Evolutionary conservation across 768 basidiomycete genomes (phyloP), one percentile per base, ranked within the genome.

Genomic region (Agrocybe pediades): DNA sequence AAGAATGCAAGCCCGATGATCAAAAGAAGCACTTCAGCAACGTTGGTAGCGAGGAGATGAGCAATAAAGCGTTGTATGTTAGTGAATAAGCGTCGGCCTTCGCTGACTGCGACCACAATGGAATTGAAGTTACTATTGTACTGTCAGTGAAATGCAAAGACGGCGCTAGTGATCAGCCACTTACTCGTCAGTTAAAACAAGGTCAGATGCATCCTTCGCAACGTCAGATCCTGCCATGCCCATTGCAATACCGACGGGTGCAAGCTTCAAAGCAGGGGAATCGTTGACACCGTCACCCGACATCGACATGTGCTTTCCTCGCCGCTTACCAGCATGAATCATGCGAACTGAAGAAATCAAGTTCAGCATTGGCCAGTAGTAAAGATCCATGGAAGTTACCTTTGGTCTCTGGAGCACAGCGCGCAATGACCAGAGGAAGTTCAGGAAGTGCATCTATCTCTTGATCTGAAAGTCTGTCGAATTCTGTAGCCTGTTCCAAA

Each of bases 231-330:
- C 82, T 23, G 74, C 76, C 66, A 76, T 68, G 43, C 83, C 82
- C 81, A 85, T 85, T 6, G 79, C 82, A 46, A 85, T 79, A 21
- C 83, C 81, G 29, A 83, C 76, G 45, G 80, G 79, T 8, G 79
- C 74, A 15, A 79, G 71, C 62, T 81, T 81, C 50, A 84, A 71
- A 0, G 82, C 78, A 25, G 83, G 82, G 2, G 78, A 77, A 58
- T 85, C 84, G 64, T 84, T 85, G 49, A 84, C 82, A 46, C 82
- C 82, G 51, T 78, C 79, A 16, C 81, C 81, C 16, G 80, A 80
- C 79, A 84, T 84, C 6, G 80, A 80, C 49, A 80, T 65, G 59
- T 75, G 76, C 43, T 78, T 75, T 47, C 75, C 77, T 27, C 83
- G 71, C 26, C 83, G 73, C 59, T 83, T 81, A 6, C 82, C 76